A percentile compares a stretch with the other conserved stretches of the same genome.
Conservation (phyloP, 345 rosid genomes). For the Erysimum cheiranthoides region DNA sequence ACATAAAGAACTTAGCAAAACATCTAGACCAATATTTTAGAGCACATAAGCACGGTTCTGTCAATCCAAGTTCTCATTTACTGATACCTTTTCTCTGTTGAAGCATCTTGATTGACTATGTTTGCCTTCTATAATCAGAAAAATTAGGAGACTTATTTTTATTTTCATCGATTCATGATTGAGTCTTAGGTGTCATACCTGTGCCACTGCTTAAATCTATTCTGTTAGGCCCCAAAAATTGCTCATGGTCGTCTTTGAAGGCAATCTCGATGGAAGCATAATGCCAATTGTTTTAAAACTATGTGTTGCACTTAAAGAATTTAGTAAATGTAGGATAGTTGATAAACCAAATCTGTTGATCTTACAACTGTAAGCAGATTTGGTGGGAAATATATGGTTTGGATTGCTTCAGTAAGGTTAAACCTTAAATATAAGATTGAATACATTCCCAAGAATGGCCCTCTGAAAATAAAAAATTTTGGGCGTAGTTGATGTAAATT, state of each 20-base stretch:
- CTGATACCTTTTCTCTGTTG: constrained; percentile 16
- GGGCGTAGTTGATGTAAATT: constrained; percentile 22
- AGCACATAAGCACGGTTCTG: constrained; percentile 21
- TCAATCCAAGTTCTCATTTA: constrained; percentile 19
- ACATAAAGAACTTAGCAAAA: constrained; percentile 18
- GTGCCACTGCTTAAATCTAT: constrained; percentile 28
- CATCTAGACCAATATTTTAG: constrained; percentile 13
- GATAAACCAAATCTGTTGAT: constrained; percentile 20
- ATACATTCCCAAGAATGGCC: not conserved
- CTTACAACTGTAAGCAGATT: constrained; percentile 17
- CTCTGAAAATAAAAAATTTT: constrained; percentile 26
- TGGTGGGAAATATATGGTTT: constrained; percentile 22
- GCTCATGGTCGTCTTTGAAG: constrained; percentile 12
- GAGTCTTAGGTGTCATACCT: constrained; percentile 16
- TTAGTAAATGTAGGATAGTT: constrained; percentile 12
- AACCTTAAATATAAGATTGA: not conserved
- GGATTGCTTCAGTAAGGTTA: constrained; percentile 7
- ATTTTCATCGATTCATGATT: not conserved
- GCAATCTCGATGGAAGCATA: constrained; percentile 5
- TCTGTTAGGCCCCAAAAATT: not conserved
- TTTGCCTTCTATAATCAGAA: constrained; percentile 14
- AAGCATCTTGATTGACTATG: constrained; percentile 15
- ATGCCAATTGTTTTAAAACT: constrained; percentile 28
- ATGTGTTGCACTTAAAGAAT: constrained; percentile 27
- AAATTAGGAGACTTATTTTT: not conserved